Evolutionary conservation across 2,329 filamentous ascomycete genomes (phyloP), one percentile per base, ranked within the genome.

Genomic region (Fusarium penzigii): DNA sequence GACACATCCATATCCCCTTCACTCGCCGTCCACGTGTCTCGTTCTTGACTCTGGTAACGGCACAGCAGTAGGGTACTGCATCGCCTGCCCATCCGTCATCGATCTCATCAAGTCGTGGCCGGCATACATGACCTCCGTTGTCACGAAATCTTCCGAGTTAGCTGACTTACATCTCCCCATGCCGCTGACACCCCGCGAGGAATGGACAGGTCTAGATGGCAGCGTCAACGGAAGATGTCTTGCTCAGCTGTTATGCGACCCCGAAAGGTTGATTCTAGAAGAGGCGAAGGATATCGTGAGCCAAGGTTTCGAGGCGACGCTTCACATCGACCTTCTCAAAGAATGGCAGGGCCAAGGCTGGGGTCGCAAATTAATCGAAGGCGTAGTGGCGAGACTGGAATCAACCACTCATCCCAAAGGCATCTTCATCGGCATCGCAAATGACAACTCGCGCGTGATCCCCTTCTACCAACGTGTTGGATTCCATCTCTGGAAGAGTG

Each of bases 261-360:
- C 72, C 32, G 57, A 64, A 44, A 71, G 72, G 70, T 62, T 79
- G 48, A 65, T 80, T 8, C 48, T 68, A 6, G 63, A 69, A 41
- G 71, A 65, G 36, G 73, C 71, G 53, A 65, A 63, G 53, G 69
- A 68, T 42, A 36, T 67, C 45, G 52, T 76, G 42, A 67, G 63
- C 14, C 51, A 57, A 17, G 58, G 39, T 46, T 56, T 45, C 77
- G 71, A 57, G 62, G 70, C 52, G 76, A 79, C 76, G 51, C 72
- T 80, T 76, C 78, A 80, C 64, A 77, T 80, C 46, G 75, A 81
- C 55, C 53, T 81, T 56, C 62, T 80, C 49, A 69, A 69, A 29
- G 61, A 51, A 51, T 75, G 63, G 58, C 75, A 78, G 67, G 69
- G 70, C 0, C 53, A 63, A 29, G 78, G 77, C 2, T 80, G 76